A percentile compares a stretch with the other conserved stretches of the same genome.
phyloP scores from a whole-genome alignment of 495 filamentous ascomycete genomes.

The Aspergillus asperescens region DNA sequence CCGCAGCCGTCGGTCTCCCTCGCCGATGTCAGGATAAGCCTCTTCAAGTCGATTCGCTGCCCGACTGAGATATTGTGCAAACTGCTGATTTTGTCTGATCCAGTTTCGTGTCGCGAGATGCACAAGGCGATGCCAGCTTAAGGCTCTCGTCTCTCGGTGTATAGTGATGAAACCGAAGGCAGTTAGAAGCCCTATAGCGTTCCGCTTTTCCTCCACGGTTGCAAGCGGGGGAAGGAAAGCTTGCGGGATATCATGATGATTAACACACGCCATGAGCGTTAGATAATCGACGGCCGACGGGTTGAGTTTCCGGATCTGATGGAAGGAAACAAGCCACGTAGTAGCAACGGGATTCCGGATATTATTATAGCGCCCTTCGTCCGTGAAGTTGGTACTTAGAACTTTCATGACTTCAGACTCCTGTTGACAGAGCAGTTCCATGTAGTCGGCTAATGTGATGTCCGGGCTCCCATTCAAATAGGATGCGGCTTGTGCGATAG shows the following conservation, averaged over 20 bases:
- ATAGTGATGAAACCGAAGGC: constrained; percentile 22
- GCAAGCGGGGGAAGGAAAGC: constrained; percentile 13
- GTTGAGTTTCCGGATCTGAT: constrained; percentile 35
- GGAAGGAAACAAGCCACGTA: constrained; percentile 52
- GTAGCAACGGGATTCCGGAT: constrained; percentile 46
- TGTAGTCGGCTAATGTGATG: constrained; percentile 32
- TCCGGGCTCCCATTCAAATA: not conserved
- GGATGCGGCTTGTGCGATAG: not conserved
- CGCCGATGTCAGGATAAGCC: not conserved
- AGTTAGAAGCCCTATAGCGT: constrained; percentile 20
- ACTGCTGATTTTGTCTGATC: not conserved
- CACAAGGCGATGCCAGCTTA: constrained; percentile 20
- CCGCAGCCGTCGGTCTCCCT: not conserved
- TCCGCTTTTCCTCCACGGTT: constrained; percentile 6
- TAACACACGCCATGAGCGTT: constrained; percentile 40
- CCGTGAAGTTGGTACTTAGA: constrained; percentile 48
- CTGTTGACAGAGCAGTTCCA: constrained; percentile 36
- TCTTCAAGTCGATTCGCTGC: not conserved
- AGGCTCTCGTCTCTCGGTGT: constrained; percentile 5
- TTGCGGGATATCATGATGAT: constrained; percentile 29
- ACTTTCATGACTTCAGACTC: constrained; percentile 36
- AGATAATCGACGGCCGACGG: constrained; percentile 33
- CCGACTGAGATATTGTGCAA: not conserved
- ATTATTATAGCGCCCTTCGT: constrained; percentile 28
- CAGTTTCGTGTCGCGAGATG: constrained; percentile 24